Evolutionary conservation across 31 red algal species (phyloP), one percentile per base, ranked within the genome.

Genomic region (Asparagopsis taxiformis): DNA sequence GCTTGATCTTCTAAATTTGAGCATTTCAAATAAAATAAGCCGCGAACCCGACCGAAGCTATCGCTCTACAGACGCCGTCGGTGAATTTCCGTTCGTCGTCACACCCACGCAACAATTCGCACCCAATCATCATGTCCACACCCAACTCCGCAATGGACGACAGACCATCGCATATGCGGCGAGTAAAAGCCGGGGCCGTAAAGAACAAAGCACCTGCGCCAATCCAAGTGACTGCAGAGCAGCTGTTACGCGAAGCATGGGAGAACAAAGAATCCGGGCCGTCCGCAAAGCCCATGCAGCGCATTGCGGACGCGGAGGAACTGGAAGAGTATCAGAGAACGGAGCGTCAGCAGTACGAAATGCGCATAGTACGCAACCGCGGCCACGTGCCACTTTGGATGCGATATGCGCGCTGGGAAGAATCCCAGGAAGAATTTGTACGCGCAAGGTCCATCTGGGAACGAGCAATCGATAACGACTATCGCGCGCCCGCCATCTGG

Each of bases 141-240:
- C 4, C 3, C 0, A 1, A 1, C n/a, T n/a, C n/a, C n/a, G n/a
- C n/a, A n/a, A 39, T 24, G 3, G 26, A 19, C 1, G 19, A 1
- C 21, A 25, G 68, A 49, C 71, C 70, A 23, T 70, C 72, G 13
- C 82, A 77, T 41, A 39, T 31, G 10, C 72, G 72, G 26, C 21
- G 10, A 29, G 21, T 62, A 30, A 67, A 29, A 35, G 59, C 64
- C 17, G 62, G 51, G 11, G 55, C 73, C 33, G 87, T 97, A 2
- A 91, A 92, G 75, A 97, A 92, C 77, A 92, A 92, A 48, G 79
- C 94, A 36, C 80, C 94, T 4, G 87, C 94, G 23, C 33, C 64
- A 24, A 64, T 97, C 28, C 94, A 97, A 72, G 92, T 97, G 31
- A 92, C 88, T 35, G 94, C 94, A 1, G 94, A 97, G 54, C 94